phyloP scores from a whole-genome alignment of 1,284 basidiomycete genomes.

The Microbotryum violaceum region DNA sequence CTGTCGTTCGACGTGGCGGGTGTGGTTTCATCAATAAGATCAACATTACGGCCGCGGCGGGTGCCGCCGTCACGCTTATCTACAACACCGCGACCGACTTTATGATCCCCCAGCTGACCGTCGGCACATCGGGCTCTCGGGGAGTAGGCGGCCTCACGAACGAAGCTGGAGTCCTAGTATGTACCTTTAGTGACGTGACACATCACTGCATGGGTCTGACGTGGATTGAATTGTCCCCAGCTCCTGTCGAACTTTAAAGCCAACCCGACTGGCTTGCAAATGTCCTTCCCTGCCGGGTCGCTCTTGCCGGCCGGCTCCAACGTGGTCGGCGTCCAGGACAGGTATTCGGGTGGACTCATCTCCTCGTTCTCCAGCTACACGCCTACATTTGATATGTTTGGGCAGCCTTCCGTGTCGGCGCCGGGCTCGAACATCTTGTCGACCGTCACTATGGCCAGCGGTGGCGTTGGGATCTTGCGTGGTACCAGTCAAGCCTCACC shows the following conservation, averaged over 20 bases:
- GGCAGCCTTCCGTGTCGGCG: slow-evolving; percentile 53
- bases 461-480: slow-evolving; percentile 46
- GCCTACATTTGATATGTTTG: slow-evolving; percentile 54
- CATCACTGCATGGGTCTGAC: background rate
- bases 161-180: slow-evolving; percentile 8
- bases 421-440: slow-evolving; percentile 56
- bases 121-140: slow-evolving; percentile 5
- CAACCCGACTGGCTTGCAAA: background rate
- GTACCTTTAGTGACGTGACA: background rate
- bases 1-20: slow-evolving; percentile 50
- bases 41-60: slow-evolving; percentile 22
- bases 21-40: slow-evolving; percentile 35
- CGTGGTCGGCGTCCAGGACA: slow-evolving; percentile 40
- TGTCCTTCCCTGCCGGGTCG: slow-evolving; percentile 15
- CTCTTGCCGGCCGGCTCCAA: slow-evolving; percentile 7
- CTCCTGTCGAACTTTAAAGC: slow-evolving; percentile 11
- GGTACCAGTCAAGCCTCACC: slow-evolving; percentile 41
- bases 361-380: slow-evolving; percentile 54
- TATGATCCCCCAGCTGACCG: slow-evolving; percentile 19
- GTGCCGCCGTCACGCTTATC: slow-evolving; percentile 13
- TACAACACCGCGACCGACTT: slow-evolving; percentile 19
- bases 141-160: slow-evolving; percentile 17
- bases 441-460: slow-evolving; percentile 48
- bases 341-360: slow-evolving; percentile 50
- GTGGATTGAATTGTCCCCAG: background rate